Base-by-base conservation (phyloP, 176 grass and related monocot genomes). In the Aechmea fasciata region DNA sequence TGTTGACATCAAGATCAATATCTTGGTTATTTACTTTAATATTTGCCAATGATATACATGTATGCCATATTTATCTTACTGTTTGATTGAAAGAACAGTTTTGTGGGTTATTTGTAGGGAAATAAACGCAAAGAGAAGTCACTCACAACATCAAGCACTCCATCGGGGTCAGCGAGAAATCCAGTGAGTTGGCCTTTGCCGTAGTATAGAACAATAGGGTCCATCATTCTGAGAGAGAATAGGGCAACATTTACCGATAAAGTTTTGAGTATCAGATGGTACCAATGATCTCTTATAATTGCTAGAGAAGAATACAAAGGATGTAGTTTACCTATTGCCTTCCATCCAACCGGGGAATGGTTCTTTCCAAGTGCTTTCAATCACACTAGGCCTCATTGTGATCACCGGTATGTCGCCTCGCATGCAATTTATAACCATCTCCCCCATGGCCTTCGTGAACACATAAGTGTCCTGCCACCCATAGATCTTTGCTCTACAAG, bases 291-390 rank as follows among this genome's bases (percentile, higher is more conserved):
- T 33, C 9, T 66, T 9, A 8, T 47, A 47, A 14, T 8, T 26
- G 13, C 15, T 13, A 66, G 12, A 66, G 64, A 66, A 61, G 55
- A 61, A 61, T 9, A 2, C 5, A 9, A 10, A 63, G 4, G 51
- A 25, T 67, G 23, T 29, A 3, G 62, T 29, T 78, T 59, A 96
- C 88, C 92, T 88, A 71, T 92, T 90, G 52, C 93, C 93, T 90
- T 96, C 93, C 85, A 96, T 96, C 93, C 93, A 96, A 3, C 93
- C 93, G 0, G 88, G 85, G 81, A 96, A 96, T 12, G 93, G 93
- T n/a, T 96, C 93, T 20, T 71, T 84, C 63, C 79, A 83, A 68
- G 89, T 90, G 77, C 93, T 92, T 73, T 96, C 93, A 1, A 96
- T 86, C 11, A 96, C 83, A 28, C 93, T 96, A 0, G 89, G 93